phyloP scores from a whole-genome alignment of 345 rosid species.

The Eutrema heterophyllum region DNA sequence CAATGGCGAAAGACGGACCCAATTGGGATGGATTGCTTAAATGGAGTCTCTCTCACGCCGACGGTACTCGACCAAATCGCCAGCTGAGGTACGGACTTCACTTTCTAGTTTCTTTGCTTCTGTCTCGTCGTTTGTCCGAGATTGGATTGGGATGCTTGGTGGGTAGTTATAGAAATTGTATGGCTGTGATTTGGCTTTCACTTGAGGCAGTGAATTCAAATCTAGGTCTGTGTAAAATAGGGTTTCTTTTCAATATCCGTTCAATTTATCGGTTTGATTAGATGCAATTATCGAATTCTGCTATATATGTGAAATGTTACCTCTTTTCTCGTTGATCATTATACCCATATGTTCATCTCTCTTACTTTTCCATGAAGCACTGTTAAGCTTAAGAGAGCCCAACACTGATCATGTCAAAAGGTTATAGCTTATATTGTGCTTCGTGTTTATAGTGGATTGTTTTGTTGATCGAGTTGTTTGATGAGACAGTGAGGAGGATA shows the following conservation, averaged over 20 bases:
- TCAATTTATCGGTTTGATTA: neutral
- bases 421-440: neutral
- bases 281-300: neutral
- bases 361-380: neutral
- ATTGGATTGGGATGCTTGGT: conserved; percentile 1
- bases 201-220: neutral
- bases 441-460: neutral
- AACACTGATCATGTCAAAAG: neutral
- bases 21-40: conserved; percentile 95
- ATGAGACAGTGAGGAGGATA: conserved; percentile 76
- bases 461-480: conserved; percentile 9
- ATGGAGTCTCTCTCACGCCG: conserved; percentile 91
- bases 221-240: neutral
- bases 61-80: conserved; percentile 59
- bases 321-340: neutral
- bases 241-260: neutral
- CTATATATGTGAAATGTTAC: neutral
- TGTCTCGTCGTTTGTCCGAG: neutral
- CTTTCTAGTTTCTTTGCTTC: neutral
- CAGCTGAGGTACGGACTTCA: conserved; percentile 53
- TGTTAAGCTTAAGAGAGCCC: neutral
- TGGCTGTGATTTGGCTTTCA: neutral
- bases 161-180: neutral
- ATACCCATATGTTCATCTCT: neutral
- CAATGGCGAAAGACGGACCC: conserved; percentile 88